phyloP scores from a whole-genome alignment of 257 asterid genomes.

The Gentiana straminea region DNA sequence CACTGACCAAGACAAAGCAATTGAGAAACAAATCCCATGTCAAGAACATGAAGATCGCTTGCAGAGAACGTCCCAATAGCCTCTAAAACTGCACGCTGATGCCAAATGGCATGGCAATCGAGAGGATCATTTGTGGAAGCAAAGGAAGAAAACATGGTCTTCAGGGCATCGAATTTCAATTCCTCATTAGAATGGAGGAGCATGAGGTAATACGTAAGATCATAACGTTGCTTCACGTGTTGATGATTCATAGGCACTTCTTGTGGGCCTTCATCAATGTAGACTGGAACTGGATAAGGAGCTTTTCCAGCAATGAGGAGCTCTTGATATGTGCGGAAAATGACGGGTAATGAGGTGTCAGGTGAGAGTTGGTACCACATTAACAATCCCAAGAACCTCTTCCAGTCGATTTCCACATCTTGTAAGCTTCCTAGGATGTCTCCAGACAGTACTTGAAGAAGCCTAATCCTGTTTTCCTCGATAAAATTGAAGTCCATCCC shows the following conservation, averaged over 20 bases:
- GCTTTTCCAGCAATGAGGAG: slow-evolving; percentile 80
- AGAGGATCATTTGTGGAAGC: slow-evolving; percentile 95
- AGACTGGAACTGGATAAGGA: slow-evolving; percentile 88
- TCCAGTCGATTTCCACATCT: slow-evolving; percentile 85
- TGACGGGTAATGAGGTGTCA: slow-evolving; percentile 3
- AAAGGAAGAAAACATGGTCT: slow-evolving; percentile 41
- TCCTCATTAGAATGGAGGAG: slow-evolving; percentile 88
- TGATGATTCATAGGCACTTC: slow-evolving; percentile 37
- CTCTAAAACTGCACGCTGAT: slow-evolving; percentile 90
- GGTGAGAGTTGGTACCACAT: slow-evolving; percentile 97
- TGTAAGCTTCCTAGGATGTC: slow-evolving; percentile 60
- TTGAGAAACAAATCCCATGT: slow-evolving; percentile 87
- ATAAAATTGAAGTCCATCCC: slow-evolving; percentile 87
- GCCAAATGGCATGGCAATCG: slow-evolving; percentile 99
- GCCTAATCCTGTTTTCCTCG: slow-evolving; percentile 68
- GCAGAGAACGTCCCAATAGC: slow-evolving; percentile 84
- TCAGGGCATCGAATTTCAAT: slow-evolving; percentile 53
- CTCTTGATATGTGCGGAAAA: slow-evolving; percentile 40
- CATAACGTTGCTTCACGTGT: slow-evolving; percentile 45
- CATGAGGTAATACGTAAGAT: slow-evolving; percentile 89
- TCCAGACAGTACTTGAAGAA: slow-evolving; percentile 90
- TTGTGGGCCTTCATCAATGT: slow-evolving; percentile 75
- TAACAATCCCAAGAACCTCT: slow-evolving; percentile 82
- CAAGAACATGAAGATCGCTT: slow-evolving; percentile 87
- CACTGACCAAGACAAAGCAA: slow-evolving; percentile 81